Evolutionary conservation across 345 rosid species (phyloP).

Genomic region (Ceriops zippeliana): DNA sequence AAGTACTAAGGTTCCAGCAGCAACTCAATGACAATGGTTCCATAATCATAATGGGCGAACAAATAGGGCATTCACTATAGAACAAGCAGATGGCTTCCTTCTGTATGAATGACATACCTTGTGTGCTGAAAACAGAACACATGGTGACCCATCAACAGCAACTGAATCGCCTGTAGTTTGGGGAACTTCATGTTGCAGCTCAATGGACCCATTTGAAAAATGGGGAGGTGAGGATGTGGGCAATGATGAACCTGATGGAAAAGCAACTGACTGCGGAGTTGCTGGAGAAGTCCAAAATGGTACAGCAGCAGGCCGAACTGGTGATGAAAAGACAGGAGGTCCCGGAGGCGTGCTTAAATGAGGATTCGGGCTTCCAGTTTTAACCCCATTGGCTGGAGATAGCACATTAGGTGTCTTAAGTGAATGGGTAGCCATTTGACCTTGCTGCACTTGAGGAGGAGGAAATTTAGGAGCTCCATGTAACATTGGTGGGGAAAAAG

Average conservation of each 20-base stretch:
- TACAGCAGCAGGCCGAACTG: slow-evolving; percentile 90
- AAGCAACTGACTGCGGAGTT: slow-evolving; percentile 87
- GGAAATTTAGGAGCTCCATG: slow-evolving; percentile 63
- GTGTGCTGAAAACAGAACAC: slow-evolving; percentile 68
- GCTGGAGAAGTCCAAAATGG: slow-evolving; percentile 89
- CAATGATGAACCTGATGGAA: slow-evolving; percentile 66
- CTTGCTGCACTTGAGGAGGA: slow-evolving; percentile 55
- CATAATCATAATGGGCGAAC: not conserved
- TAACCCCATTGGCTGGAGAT: slow-evolving; percentile 64
- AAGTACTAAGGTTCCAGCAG: not conserved
- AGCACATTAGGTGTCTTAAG: slow-evolving; percentile 42
- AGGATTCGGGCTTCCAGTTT: slow-evolving; percentile 61
- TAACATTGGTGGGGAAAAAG: slow-evolving; percentile 41
- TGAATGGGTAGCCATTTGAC: slow-evolving; percentile 56
- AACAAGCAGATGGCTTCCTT: not conserved
- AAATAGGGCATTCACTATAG: not conserved
- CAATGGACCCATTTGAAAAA: slow-evolving; percentile 63
- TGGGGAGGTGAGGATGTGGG: slow-evolving; percentile 78
- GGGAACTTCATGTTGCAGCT: slow-evolving; percentile 49
- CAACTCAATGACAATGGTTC: not conserved
- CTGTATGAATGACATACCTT: slow-evolving; percentile 48
- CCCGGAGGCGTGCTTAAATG: slow-evolving; percentile 93
- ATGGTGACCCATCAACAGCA: slow-evolving; percentile 43
- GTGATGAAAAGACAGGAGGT: slow-evolving; percentile 83
- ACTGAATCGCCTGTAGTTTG: slow-evolving; percentile 50